Percentiles rank a stretch among this genome's conserved stretches.
Conservation (phyloP, 108 stramenopile genomes). For the Conticribra weissflogii region DNA sequence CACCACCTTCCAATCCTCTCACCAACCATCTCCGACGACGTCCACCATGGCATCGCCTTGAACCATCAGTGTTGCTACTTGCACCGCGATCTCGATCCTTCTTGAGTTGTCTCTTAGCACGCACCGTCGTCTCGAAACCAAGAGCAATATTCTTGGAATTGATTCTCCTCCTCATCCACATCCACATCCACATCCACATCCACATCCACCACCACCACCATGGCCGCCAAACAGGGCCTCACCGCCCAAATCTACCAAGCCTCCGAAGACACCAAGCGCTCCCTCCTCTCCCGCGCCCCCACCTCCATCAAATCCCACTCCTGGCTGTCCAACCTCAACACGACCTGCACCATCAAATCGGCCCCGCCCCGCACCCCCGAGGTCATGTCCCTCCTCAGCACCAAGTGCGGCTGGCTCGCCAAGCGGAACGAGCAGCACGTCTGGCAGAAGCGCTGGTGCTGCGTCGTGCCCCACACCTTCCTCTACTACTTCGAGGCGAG, state of each 20-base stretch:
- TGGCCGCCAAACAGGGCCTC: conserved; percentile 89
- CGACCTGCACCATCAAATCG: conserved; percentile 88
- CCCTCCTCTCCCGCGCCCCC: conserved; percentile 71
- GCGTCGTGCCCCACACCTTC: conserved; percentile 95
- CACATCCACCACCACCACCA: too few relatives aligned
- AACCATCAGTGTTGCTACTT: too few relatives aligned
- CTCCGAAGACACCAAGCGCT: conserved; percentile 87
- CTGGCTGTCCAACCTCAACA: conserved; percentile 87
- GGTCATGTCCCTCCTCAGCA: conserved; percentile 72
- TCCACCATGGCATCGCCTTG: too few relatives aligned
- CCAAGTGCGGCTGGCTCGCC: conserved; percentile 87
- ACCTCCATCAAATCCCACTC: conserved; percentile 59
- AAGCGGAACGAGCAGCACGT: conserved; percentile 94
- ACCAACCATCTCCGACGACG: too few relatives aligned
- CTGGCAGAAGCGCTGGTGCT: conserved; percentile 95
- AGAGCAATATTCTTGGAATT: too few relatives aligned
- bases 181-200: too few relatives aligned
- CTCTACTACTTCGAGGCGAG: conserved; percentile 93
- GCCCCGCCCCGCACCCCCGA: conserved; percentile 89
- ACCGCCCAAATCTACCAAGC: conserved; percentile 87
- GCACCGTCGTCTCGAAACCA: too few relatives aligned
- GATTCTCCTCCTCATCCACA: too few relatives aligned
- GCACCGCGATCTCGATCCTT: too few relatives aligned
- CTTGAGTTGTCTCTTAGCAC: too few relatives aligned
- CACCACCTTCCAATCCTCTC: too few relatives aligned